Evolutionary conservation across 805 yeast species (phyloP), one percentile per base, ranked within the genome.

Genomic region (Jamesozyma jinghongensis): DNA sequence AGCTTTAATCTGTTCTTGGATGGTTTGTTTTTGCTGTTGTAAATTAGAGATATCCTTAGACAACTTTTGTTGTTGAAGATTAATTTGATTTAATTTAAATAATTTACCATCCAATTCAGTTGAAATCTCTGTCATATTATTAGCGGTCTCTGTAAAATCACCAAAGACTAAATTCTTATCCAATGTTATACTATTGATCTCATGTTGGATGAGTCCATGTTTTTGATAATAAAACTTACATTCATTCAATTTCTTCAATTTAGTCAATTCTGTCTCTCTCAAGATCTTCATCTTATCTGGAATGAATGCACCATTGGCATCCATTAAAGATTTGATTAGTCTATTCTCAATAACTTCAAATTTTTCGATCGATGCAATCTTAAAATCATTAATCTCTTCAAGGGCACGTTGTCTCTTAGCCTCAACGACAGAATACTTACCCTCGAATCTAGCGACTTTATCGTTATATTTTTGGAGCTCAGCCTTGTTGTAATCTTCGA

Each of bases 21-120:
- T 34, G 1, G 36, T 39, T 3, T 36, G 32, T 36, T 51, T 56
- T 18, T 47, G 30, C 12, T 40, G 32, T 8, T 48, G 40, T 32
- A 60, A 37, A 3, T 35, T 39, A 19, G 38, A 48, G 14, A 59
- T 57, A 19, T 53, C 54, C 4, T 38, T 41, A 18, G 51, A 47
- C 8, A 50, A 43, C 31, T 48, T 48, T 4, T 41, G 34, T 30
- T 52, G 51, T 40, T 48, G 47, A 19, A 38, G 40, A 33, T 47
- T 47, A n/a, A 51, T 44, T 29, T 46, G 55, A 25, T 43, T 44
- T 32, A 60, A 45, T 22, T 52, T 51, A 14, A 53, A 47, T 13
- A 57, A 44, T 38, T 58, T 55, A 8, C 50, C 54, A 40, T 60
- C 63, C 36, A 60, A 39, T 32, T 52, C 48, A 16, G 49, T 42